Evolutionary conservation across 2,329 filamentous ascomycete species (phyloP).

Genomic region (Nannizziopsis barbatae): DNA sequence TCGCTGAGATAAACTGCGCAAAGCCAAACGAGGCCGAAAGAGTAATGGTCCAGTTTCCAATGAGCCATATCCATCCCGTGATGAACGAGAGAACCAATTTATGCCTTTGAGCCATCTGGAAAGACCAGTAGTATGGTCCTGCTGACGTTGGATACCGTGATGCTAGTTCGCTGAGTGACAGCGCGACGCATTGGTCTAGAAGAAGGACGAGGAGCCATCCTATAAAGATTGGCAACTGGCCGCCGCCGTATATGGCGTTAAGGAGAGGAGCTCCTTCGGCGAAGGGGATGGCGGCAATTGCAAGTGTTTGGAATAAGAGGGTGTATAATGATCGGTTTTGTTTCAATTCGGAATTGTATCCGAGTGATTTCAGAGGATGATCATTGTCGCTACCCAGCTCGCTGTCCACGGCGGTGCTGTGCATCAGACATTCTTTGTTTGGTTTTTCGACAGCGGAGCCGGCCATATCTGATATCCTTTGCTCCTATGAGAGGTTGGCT

Average conservation of each 20-base stretch:
- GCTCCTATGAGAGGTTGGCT: too few relatives aligned
- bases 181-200: slow-evolving; percentile 43
- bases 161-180: slow-evolving; percentile 43
- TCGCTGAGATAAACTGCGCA: slow-evolving; percentile 35
- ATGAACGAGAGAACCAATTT: slow-evolving; percentile 42
- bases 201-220: slow-evolving; percentile 47
- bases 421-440: neutral
- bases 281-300: slow-evolving; percentile 51
- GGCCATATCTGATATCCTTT: neutral
- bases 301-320: slow-evolving; percentile 50
- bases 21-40: slow-evolving; percentile 43
- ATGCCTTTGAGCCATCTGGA: slow-evolving; percentile 37
- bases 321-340: slow-evolving; percentile 51
- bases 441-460: slow-evolving; percentile 7
- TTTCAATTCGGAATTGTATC: slow-evolving; percentile 48
- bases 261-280: slow-evolving; percentile 36
- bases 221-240: slow-evolving; percentile 46
- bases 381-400: slow-evolving; percentile 5
- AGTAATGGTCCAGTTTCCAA: slow-evolving; percentile 44
- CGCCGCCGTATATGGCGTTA: slow-evolving; percentile 36
- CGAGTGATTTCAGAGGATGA: slow-evolving; percentile 25
- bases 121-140: slow-evolving; percentile 46
- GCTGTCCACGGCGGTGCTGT: slow-evolving; percentile 2
- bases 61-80: slow-evolving; percentile 44
- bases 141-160: slow-evolving; percentile 44